Conservation (phyloP, 495 filamentous ascomycete species). For the Trichocladium antarcticum region DNA sequence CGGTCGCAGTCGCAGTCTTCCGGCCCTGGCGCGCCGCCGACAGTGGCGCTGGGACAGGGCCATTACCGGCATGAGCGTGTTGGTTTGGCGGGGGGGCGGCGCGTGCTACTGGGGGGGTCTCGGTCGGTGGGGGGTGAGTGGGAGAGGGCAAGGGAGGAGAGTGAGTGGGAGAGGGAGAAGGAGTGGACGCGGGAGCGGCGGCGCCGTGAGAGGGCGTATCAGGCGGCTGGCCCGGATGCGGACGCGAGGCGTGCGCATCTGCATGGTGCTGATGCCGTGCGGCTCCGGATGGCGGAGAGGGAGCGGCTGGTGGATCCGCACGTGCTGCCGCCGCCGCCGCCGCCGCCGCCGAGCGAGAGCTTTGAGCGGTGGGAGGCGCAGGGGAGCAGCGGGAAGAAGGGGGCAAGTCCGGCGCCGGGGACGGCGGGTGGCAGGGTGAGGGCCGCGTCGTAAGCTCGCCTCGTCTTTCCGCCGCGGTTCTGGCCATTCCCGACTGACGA, state of each 20-base stretch:
- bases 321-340: background rate
- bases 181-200: background rate
- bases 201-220: background rate
- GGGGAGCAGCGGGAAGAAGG: background rate
- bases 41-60: no score
- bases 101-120: background rate
- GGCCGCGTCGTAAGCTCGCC: conserved; percentile 11
- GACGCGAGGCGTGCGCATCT: background rate
- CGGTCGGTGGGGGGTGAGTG: conserved; percentile 5
- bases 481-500: no score
- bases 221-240: background rate
- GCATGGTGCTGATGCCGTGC: background rate
- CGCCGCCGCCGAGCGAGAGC: conserved; percentile 7
- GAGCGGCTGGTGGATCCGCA: background rate
- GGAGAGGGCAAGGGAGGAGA: background rate
- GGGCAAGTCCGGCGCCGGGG: background rate
- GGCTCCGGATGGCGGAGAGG: background rate
- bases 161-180: background rate
- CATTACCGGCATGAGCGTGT: background rate
- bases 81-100: conserved; percentile 5
- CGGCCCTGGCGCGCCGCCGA: no score
- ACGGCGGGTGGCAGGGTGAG: background rate
- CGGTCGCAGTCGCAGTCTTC: no score
- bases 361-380: conserved; percentile 1
- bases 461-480: no score